Conservation (phyloP, 1,284 basidiomycete species). For the Cryptococcus sp. region DNA sequence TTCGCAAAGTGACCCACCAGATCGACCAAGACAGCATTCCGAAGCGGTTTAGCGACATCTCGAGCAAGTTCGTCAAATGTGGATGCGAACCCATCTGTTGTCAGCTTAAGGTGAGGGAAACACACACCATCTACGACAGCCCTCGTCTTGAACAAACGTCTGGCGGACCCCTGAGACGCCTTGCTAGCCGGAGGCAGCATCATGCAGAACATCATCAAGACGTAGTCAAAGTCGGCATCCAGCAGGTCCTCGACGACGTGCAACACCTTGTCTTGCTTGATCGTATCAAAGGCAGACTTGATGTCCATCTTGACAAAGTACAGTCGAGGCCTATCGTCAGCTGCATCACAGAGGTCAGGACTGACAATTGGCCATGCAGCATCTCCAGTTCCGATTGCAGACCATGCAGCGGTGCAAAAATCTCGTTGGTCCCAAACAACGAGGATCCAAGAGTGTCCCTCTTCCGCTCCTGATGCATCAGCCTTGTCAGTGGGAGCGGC, state of each 20-base stretch:
- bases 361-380: constrained; percentile 57
- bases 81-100: constrained; percentile 32
- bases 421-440: constrained; percentile 74
- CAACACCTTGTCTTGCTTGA: constrained; percentile 80
- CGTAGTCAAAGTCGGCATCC: constrained; percentile 51
- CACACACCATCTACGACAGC: constrained; percentile 24
- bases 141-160: constrained; percentile 33
- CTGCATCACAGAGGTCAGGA: constrained; percentile 39
- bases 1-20: constrained; percentile 51
- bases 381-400: constrained; percentile 59
- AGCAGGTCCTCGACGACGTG: constrained; percentile 68
- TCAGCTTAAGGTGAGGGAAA: constrained; percentile 34
- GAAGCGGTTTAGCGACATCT: constrained; percentile 60
- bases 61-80: constrained; percentile 40
- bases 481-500: constrained; percentile 1
- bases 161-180: constrained; percentile 24
- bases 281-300: constrained; percentile 92
- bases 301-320: constrained; percentile 98
- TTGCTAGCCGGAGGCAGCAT: constrained; percentile 37
- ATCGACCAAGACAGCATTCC: constrained; percentile 79
- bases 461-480: constrained; percentile 56
- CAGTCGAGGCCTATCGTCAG: constrained; percentile 71
- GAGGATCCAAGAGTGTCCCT: constrained; percentile 66
- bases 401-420: constrained; percentile 65
- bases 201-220: constrained; percentile 31